Conservation (phyloP, 1,284 basidiomycete species). For the Cryptococcus maquisensis region DNA sequence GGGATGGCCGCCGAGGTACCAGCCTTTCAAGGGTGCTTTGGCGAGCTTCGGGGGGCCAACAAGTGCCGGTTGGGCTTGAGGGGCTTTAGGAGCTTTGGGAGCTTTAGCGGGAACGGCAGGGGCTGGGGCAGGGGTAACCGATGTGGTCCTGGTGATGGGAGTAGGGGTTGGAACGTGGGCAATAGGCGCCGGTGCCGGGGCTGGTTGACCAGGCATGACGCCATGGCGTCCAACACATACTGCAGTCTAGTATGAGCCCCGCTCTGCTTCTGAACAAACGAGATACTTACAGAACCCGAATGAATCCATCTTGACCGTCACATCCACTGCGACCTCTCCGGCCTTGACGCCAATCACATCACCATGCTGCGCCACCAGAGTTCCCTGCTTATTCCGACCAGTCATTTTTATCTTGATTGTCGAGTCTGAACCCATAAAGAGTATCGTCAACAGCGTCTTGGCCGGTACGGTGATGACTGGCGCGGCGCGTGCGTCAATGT, state of each 20-base stretch:
- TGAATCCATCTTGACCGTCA: conserved; percentile 27
- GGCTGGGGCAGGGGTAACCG: background rate
- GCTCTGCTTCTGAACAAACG: too few species aligned
- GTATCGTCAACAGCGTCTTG: conserved; percentile 13
- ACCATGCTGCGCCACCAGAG: conserved; percentile 36
- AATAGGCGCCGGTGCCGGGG: too few species aligned
- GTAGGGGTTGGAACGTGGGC: background rate
- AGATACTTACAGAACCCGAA: conserved; percentile 35
- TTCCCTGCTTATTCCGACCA: conserved; percentile 14
- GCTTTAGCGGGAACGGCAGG: background rate
- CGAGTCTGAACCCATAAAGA: conserved; percentile 31
- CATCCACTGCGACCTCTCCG: conserved; percentile 26
- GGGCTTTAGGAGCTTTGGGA: too few species aligned
- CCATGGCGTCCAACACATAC: conserved; percentile 22
- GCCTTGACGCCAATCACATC: conserved; percentile 34
- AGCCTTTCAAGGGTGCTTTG: background rate
- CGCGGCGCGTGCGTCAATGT: background rate
- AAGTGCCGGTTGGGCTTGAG: too few species aligned
- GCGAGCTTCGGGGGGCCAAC: background rate
- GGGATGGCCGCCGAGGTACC: conserved; percentile 1
- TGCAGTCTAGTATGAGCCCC: background rate
- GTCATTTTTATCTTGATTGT: conserved; percentile 11
- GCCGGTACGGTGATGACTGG: background rate
- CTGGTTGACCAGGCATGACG: background rate
- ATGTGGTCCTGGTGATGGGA: background rate